phyloP scores from a whole-genome alignment of 202 grass and related monocot species.

The Bolboschoenoplectus hybrid region DNA sequence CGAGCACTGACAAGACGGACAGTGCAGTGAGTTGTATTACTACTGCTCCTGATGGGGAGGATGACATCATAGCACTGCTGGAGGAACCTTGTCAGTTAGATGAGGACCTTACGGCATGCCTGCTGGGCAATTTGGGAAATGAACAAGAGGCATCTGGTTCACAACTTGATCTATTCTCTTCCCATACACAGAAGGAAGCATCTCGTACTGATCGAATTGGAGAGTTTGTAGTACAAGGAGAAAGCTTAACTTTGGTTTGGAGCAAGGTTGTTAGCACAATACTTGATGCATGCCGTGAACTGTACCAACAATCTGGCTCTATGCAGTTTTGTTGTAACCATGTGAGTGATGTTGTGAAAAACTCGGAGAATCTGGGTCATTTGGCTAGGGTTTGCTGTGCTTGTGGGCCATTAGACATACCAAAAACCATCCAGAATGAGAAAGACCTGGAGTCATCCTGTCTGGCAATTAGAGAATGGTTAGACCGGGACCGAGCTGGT shows the following conservation, averaged over 20 bases:
- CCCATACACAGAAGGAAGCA: slow-evolving; percentile 40
- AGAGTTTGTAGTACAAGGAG: slow-evolving; percentile 84
- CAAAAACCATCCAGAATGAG: slow-evolving; percentile 57
- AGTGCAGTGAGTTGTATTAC: slow-evolving; percentile 49
- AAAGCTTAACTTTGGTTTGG: slow-evolving; percentile 71
- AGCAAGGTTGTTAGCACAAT: slow-evolving; percentile 75
- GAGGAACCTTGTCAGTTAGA: slow-evolving; percentile 56
- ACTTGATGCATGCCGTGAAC: slow-evolving; percentile 77
- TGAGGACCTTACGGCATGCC: slow-evolving; percentile 60
- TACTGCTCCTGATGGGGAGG: slow-evolving; percentile 55
- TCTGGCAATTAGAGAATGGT: slow-evolving; percentile 74
- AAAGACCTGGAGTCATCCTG: slow-evolving; percentile 63
- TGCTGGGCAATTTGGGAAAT: slow-evolving; percentile 49
- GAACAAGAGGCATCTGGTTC: slow-evolving; percentile 44
- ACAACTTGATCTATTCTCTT: slow-evolving; percentile 40
- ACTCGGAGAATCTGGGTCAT: slow-evolving; percentile 45
- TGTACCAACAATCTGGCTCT: slow-evolving; percentile 72
- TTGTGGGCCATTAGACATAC: slow-evolving; percentile 46
- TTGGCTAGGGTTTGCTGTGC: slow-evolving; percentile 77
- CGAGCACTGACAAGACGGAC: slow-evolving; percentile 61
- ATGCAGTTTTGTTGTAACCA: slow-evolving; percentile 67
- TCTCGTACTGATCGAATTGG: slow-evolving; percentile 73
- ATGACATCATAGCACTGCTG: slow-evolving; percentile 70
- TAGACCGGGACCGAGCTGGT: slow-evolving; percentile 78
- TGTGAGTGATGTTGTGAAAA: slow-evolving; percentile 46